Conservation (phyloP, 1,284 basidiomycete species). For the Moesziomyces sp. region DNA sequence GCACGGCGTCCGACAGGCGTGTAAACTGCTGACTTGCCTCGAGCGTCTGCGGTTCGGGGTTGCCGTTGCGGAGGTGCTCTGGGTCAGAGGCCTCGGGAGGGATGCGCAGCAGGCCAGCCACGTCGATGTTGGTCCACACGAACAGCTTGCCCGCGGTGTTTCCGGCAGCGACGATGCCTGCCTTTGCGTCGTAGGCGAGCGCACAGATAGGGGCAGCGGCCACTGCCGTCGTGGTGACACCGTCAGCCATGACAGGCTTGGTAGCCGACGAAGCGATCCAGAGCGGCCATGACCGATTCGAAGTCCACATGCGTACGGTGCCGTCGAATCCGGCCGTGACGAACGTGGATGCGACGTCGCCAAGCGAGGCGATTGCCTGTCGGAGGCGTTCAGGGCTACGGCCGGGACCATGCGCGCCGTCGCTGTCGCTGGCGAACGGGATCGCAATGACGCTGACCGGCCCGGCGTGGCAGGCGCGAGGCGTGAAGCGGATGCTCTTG, state of each 20-base stretch:
- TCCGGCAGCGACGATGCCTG: constrained; percentile 57
- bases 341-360: constrained; percentile 58
- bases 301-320: constrained; percentile 61
- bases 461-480: constrained; percentile 46
- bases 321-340: constrained; percentile 63
- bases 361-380: constrained; percentile 53
- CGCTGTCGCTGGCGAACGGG: constrained; percentile 51
- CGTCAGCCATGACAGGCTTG: constrained; percentile 16
- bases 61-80: constrained; percentile 22
- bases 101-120: constrained; percentile 43
- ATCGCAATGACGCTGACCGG: constrained; percentile 55
- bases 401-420: constrained; percentile 56
- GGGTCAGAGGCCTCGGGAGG: constrained; percentile 41
- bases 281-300: constrained; percentile 46
- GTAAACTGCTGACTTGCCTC: constrained; percentile 24
- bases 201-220: constrained; percentile 38
- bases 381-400: constrained; percentile 54
- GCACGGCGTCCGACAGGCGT: constrained; percentile 22
- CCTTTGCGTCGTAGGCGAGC: constrained; percentile 56
- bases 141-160: constrained; percentile 53
- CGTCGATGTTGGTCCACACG: constrained; percentile 56
- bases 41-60: constrained; percentile 16
- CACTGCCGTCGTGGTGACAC: constrained; percentile 15
- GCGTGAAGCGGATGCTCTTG: constrained; percentile 47
- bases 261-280: constrained; percentile 47